Conservation (phyloP, 495 filamentous ascomycete genomes). For the Aspergillus avenaceus region DNA sequence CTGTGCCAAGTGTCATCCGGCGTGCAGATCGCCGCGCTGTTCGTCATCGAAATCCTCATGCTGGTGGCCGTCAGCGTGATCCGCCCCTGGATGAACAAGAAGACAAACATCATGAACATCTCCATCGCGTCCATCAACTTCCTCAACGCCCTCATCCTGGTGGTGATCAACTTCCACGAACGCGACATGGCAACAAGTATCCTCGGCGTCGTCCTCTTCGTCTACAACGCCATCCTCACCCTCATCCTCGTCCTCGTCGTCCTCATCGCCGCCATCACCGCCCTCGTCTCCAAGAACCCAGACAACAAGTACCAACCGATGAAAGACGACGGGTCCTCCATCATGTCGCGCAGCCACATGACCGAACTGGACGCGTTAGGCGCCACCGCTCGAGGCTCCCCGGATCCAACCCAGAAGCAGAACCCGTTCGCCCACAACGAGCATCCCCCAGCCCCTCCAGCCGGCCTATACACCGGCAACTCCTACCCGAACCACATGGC, state of each 20-base stretch:
- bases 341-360: slow-evolving; percentile 71
- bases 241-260: slow-evolving; percentile 82
- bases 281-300: slow-evolving; percentile 87
- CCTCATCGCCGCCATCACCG: slow-evolving; percentile 72
- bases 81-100: slow-evolving; percentile 98
- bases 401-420: background rate
- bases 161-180: slow-evolving; percentile 80
- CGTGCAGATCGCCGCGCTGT: slow-evolving; percentile 76
- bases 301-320: slow-evolving; percentile 93
- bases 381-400: slow-evolving; percentile 80
- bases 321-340: slow-evolving; percentile 92
- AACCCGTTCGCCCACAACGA: background rate
- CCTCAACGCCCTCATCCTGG: slow-evolving; percentile 76
- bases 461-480: background rate
- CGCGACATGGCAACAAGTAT: slow-evolving; percentile 84
- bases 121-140: slow-evolving; percentile 86
- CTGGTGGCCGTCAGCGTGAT: slow-evolving; percentile 74
- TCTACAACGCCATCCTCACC: slow-evolving; percentile 81
- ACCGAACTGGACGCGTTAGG: slow-evolving; percentile 89
- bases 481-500: background rate
- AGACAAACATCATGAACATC: slow-evolving; percentile 94
- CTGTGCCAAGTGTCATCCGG: slow-evolving; percentile 67
- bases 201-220: slow-evolving; percentile 90
- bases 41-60: slow-evolving; percentile 78
- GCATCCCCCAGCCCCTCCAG: background rate